A percentile compares a stretch with the other conserved stretches of the same genome.
These are phyloP conservation scores for Cerioporus squamosus DNA, from an alignment of 1,284 basidiomycete species.

Conservation along the genomic window DNA sequence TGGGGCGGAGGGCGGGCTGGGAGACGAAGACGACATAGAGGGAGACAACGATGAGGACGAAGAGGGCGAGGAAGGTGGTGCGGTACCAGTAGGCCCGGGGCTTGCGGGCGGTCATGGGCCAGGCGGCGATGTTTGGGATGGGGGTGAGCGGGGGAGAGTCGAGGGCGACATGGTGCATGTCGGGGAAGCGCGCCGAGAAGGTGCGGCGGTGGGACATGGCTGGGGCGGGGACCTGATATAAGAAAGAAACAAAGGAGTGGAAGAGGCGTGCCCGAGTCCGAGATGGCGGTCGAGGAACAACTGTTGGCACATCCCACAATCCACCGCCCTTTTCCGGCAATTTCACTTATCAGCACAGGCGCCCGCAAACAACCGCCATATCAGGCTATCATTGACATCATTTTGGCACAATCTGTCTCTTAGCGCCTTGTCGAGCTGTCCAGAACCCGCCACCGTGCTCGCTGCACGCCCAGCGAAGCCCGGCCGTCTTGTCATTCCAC, in stretches of 20 bases:
- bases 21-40: conserved; percentile 58
- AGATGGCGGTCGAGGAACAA: conserved; percentile 7
- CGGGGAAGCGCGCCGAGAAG: conserved; percentile 34
- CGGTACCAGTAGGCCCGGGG: conserved; percentile 42
- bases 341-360: background rate
- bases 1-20: conserved; percentile 45
- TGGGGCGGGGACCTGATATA: conserved; percentile 13
- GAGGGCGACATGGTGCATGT: conserved; percentile 32
- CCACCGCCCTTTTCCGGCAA: background rate
- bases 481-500: too few species aligned
- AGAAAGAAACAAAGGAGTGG: conserved; percentile 24
- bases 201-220: conserved; percentile 38
- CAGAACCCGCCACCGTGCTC: background rate
- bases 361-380: background rate
- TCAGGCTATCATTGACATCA: background rate
- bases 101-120: conserved; percentile 30
- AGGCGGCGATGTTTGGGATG: conserved; percentile 30
- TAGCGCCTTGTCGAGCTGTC: too few species aligned
- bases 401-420: background rate
- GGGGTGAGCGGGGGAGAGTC: conserved; percentile 36
- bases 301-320: background rate
- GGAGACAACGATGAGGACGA: conserved; percentile 52
- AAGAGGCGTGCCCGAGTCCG: conserved; percentile 22
- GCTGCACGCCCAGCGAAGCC: too few species aligned
- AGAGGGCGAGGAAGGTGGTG: conserved; percentile 55